Conservation (phyloP, 768 basidiomycete species). For the Tephrocybe sp. region DNA sequence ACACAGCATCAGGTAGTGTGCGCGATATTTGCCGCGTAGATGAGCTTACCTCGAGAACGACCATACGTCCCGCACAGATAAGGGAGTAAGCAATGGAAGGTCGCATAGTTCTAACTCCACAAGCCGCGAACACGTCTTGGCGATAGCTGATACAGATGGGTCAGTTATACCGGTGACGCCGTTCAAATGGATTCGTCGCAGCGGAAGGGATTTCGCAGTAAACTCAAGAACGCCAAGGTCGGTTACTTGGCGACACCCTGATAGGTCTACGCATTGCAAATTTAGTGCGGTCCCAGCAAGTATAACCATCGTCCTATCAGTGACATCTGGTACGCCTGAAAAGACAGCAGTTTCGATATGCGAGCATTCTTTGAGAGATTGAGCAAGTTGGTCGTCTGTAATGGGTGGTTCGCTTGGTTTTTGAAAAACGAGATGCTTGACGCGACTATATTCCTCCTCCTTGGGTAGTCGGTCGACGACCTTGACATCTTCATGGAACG, state of each 20-base stretch:
- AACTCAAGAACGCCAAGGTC: conserved; percentile 77
- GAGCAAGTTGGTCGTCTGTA: conserved; percentile 58
- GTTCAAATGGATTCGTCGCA: conserved; percentile 75
- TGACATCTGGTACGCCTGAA: conserved; percentile 62
- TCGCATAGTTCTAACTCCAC: conserved; percentile 78
- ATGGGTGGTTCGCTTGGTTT: conserved; percentile 36
- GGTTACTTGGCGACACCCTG: conserved; percentile 71
- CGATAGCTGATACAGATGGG: conserved; percentile 63
- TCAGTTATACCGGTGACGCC: conserved; percentile 63
- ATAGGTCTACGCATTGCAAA: conserved; percentile 74
- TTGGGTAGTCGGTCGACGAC: conserved; percentile 59
- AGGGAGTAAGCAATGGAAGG: conserved; percentile 64
- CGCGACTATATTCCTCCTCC: conserved; percentile 54
- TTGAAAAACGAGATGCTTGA: conserved; percentile 58
- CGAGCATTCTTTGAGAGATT: conserved; percentile 55
- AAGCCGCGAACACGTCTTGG: conserved; percentile 70
- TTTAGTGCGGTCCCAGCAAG: conserved; percentile 62
- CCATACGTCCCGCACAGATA: conserved; percentile 80
- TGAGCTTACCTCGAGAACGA: conserved; percentile 57
- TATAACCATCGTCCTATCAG: conserved; percentile 65
- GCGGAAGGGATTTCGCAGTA: conserved; percentile 59
- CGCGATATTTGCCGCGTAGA: conserved; percentile 13
- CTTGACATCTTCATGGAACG: conserved; percentile 53
- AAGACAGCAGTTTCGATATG: conserved; percentile 68
- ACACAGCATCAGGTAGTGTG: conserved; percentile 10